Conservation (phyloP, 306 rosid genomes). For the Cucumis sativus region DNA sequence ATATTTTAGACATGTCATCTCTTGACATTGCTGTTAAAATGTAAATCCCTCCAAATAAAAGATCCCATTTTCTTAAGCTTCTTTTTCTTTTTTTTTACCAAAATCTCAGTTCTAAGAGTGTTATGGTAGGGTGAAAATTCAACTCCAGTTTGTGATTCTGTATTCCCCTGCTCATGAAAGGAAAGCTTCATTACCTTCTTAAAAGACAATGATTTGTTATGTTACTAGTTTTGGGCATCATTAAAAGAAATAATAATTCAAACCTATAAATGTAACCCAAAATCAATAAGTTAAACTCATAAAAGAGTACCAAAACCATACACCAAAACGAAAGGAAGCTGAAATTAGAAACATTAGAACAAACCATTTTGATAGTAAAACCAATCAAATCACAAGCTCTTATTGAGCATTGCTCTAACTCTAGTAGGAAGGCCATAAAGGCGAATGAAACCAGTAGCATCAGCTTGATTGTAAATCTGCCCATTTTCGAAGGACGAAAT, state of each 20-base stretch:
- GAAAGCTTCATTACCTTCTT: too few species aligned
- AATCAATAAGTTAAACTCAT: too few species aligned
- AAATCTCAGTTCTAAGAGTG: not conserved
- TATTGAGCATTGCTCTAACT: slow-evolving; percentile 78
- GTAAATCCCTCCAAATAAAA: not conserved
- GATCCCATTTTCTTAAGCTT: not conserved
- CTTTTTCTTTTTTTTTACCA: not conserved
- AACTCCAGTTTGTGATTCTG: not conserved
- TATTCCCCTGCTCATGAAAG: not conserved
- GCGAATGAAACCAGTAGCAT: slow-evolving; percentile 83
- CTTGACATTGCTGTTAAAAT: not conserved
- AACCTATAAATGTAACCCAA: too few species aligned
- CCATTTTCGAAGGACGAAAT: slow-evolving; percentile 86
- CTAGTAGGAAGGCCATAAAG: slow-evolving; percentile 85
- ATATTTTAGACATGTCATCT: not conserved
- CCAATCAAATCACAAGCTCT: slow-evolving; percentile 15
- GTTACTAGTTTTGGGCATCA: too few species aligned
- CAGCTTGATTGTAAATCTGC: slow-evolving; percentile 81
- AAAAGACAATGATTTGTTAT: too few species aligned
- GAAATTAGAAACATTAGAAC: too few species aligned
- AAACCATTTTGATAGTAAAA: too few species aligned
- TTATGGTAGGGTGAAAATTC: not conserved
- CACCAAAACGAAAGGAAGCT: too few species aligned
- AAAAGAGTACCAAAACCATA: too few species aligned
- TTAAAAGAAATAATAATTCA: too few species aligned